phyloP scores from a whole-genome alignment of 441 rosid genomes.

The Brassica hybrid region DNA sequence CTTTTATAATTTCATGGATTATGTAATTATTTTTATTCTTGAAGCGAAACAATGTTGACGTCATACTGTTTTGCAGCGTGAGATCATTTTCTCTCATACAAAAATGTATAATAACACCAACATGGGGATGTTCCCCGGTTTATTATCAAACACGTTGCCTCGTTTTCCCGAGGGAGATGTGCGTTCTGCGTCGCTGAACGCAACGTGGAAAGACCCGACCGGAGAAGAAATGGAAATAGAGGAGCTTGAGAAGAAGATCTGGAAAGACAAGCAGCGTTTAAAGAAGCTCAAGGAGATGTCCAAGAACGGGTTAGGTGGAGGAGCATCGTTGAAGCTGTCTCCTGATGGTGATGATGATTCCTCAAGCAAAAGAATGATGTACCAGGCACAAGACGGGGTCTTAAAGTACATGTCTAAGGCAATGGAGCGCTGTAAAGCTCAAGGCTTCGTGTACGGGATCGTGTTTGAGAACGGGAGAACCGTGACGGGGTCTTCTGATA shows the following conservation, averaged over 20 bases:
- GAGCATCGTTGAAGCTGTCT: neutral
- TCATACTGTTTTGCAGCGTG: slow-evolving; percentile 17
- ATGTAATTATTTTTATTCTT: slow-evolving; percentile 3
- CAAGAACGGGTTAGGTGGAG: slow-evolving; percentile 34
- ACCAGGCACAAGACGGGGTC: slow-evolving; percentile 82
- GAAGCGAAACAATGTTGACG: neutral
- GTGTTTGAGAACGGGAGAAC: slow-evolving; percentile 93
- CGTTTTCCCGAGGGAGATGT: slow-evolving; percentile 48
- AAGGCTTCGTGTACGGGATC: slow-evolving; percentile 93
- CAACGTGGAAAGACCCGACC: slow-evolving; percentile 53
- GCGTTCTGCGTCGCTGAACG: slow-evolving; percentile 44
- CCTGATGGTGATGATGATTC: slow-evolving; percentile 19
- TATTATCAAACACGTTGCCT: slow-evolving; percentile 32
- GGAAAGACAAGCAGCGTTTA: slow-evolving; percentile 76
- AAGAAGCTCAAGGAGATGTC: slow-evolving; percentile 70
- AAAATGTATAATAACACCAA: slow-evolving; percentile 22
- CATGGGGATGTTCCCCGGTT: neutral
- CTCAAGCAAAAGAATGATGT: slow-evolving; percentile 62
- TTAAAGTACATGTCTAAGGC: slow-evolving; percentile 82
- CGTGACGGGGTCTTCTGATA: slow-evolving; percentile 89
- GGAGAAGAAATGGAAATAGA: slow-evolving; percentile 73
- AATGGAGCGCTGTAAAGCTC: slow-evolving; percentile 88
- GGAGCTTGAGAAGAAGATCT: slow-evolving; percentile 84
- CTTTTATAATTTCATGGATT: neutral
- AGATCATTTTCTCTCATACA: slow-evolving; percentile 3